Percentiles rank a stretch among this genome's conserved stretches.
phyloP scores from a whole-genome alignment of 2,329 filamentous ascomycete genomes.

The Myriosclerotinia duriaeana region DNA sequence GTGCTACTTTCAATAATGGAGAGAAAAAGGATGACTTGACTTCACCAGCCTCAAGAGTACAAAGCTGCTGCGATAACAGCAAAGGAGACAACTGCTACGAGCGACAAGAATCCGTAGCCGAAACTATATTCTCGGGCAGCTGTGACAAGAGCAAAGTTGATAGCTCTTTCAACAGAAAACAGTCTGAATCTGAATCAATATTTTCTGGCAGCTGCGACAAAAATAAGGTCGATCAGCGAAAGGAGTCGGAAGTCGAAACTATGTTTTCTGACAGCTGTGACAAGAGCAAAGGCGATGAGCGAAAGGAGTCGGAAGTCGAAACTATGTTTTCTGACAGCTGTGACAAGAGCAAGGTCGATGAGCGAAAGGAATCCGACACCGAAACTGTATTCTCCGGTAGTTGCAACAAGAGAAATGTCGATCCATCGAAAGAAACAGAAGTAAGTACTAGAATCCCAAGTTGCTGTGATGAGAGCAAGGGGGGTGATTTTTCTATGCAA shows the following conservation, averaged over 20 bases:
- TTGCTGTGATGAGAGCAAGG: background rate
- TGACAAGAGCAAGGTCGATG: background rate
- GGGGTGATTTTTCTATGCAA: background rate
- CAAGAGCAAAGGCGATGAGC: background rate
- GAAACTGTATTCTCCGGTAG: background rate
- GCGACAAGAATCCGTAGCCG: conserved; percentile 12
- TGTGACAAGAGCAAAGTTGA: conserved; percentile 11
- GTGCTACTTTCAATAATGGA: background rate
- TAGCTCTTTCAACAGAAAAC: background rate
- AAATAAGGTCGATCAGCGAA: background rate
- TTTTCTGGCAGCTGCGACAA: background rate
- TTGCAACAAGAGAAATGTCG: background rate
- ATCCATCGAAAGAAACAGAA: background rate
- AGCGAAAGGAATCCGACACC: background rate
- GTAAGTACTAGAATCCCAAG: background rate
- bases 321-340: background rate
- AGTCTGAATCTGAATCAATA: background rate
- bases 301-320: background rate
- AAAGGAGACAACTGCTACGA: background rate
- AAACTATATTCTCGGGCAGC: conserved; percentile 10
- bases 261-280: background rate
- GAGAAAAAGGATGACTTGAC: background rate
- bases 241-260: background rate
- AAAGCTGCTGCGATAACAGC: conserved; percentile 21
- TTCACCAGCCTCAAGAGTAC: conserved; percentile 5